Evolutionary conservation across 805 yeast genomes (phyloP), one percentile per base, ranked within the genome.

Genomic region (Wickerhamomyces ciferrii): DNA sequence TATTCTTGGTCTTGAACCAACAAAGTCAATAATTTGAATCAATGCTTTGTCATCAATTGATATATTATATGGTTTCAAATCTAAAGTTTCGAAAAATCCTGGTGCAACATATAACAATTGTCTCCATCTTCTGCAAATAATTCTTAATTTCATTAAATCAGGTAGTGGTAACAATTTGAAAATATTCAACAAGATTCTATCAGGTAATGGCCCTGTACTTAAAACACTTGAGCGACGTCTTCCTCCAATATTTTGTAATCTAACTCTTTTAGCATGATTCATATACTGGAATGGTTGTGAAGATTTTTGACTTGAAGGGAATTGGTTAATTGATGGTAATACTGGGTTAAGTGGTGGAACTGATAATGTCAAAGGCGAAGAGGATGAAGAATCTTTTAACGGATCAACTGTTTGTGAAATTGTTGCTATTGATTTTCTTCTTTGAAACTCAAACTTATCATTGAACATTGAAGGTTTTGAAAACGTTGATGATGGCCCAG

Each of bases 91-190:
- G 54, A 75, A 76, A 32, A 84, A 67, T 18, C 70, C 72, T 1
- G 81, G 77, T 0, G 86, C 79, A 29, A 76, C 72, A 48, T 75
- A 75, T 17, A 84, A 62, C 32, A 86, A 62, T 52, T 81, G 86
- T 54, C 83, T 71, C 91, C 92, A 86, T 53, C 83, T 73, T 48
- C 76, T 68, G 60, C 85, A 79, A 35, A 84, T 81, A 4, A 72
- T 53, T 45, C 84, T 68, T 50, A 79, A 53, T 53, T 72, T 76
- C 85, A 84, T 79, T 47, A 83, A 63, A n/a, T 74, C 76, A 1
- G 81, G 82, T 25, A 86, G 66, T 9, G 76, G 70, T 40, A 84
- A 60, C 47, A 67, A 67, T 37, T 72, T 72, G 52, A 86, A 83
- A 1, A 82, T 74, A 47, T 67, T 66, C 24, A 83, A 59, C 37